Percentiles rank a stretch among this genome's conserved stretches.
phyloP scores from a whole-genome alignment of 2,329 filamentous ascomycete genomes.

The Ophiostoma australiae region DNA sequence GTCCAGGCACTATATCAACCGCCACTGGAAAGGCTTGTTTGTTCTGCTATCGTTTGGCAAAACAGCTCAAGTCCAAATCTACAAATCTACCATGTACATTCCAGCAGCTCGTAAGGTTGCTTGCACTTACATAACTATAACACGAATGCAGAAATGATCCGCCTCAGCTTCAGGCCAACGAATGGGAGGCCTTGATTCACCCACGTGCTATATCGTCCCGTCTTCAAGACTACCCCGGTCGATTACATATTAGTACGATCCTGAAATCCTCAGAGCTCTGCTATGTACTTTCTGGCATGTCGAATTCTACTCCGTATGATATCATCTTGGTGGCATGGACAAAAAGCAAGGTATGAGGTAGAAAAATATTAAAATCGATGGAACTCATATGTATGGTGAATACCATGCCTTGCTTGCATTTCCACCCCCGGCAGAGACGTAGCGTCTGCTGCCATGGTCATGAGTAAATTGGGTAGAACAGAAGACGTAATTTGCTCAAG shows the following conservation, averaged over 20 bases:
- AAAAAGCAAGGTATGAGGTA: not conserved
- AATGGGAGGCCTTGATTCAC: not conserved
- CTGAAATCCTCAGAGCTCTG: not conserved
- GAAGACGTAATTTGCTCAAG: not conserved
- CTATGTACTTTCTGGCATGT: not conserved
- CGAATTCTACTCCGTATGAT: not conserved
- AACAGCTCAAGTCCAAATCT: not conserved
- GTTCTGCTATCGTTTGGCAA: not conserved
- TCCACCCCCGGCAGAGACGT: not conserved
- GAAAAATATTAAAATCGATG: not conserved
- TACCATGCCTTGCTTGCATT: not conserved
- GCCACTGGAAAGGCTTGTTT: not conserved
- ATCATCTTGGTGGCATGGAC: not conserved
- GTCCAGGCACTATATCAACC: not conserved
- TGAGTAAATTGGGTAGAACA: not conserved
- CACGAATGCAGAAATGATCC: not conserved
- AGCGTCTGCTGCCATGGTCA: not conserved
- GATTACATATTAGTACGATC: not conserved
- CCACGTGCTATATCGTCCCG: not conserved
- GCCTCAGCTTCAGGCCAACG: not conserved
- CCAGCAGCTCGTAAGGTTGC: not conserved
- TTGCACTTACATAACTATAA: not conserved
- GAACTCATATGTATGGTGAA: too few relatives aligned
- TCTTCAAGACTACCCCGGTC: not conserved
- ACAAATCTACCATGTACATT: not conserved